phyloP scores from a whole-genome alignment of 106 monocot species.

The Dioscorea zingiberensis region DNA sequence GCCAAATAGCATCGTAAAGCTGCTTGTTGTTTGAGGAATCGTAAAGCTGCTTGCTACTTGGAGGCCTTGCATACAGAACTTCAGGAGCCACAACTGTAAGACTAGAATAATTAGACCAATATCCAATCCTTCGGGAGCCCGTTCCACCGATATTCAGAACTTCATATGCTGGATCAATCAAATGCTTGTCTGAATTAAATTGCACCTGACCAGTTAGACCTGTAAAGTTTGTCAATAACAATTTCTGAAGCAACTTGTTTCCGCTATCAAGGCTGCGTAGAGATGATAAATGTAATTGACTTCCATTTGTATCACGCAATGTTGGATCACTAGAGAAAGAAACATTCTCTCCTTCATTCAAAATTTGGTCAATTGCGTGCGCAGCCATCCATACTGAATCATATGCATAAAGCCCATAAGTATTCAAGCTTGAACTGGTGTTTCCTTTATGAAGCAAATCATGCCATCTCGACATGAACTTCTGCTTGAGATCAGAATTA shows the following conservation, averaged over 20 bases:
- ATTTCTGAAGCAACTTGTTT: slow-evolving; percentile 9
- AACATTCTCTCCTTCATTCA: slow-evolving; percentile 19
- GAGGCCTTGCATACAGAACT: slow-evolving; percentile 9
- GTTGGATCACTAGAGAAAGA: slow-evolving; percentile 27
- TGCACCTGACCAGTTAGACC: slow-evolving; percentile 26
- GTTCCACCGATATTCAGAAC: slow-evolving; percentile 26
- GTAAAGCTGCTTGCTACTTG: slow-evolving; percentile 25
- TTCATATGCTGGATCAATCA: slow-evolving; percentile 36
- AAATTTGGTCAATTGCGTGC: slow-evolving; percentile 24
- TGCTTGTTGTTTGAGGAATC: slow-evolving; percentile 18
- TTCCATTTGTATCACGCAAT: slow-evolving; percentile 19
- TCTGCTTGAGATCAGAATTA: slow-evolving; percentile 16
- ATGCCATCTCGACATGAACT: slow-evolving; percentile 23
- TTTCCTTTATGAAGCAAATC: slow-evolving; percentile 1
- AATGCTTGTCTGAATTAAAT: slow-evolving; percentile 22
- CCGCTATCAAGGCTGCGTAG: slow-evolving; percentile 22
- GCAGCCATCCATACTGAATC: slow-evolving; percentile 43
- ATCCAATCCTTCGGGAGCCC: slow-evolving; percentile 21
- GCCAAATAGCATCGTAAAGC: slow-evolving; percentile 33
- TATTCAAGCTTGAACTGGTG: slow-evolving; percentile 11
- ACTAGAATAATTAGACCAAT: slow-evolving; percentile 37
- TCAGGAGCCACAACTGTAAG: slow-evolving; percentile 32
- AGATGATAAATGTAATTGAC: slow-evolving; percentile 9
- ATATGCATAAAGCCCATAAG: slow-evolving; percentile 38
- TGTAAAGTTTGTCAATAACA: slow-evolving; percentile 16